phyloP scores from a whole-genome alignment of 1,139 yeast species.

The Pneumocystis canis region DNA sequence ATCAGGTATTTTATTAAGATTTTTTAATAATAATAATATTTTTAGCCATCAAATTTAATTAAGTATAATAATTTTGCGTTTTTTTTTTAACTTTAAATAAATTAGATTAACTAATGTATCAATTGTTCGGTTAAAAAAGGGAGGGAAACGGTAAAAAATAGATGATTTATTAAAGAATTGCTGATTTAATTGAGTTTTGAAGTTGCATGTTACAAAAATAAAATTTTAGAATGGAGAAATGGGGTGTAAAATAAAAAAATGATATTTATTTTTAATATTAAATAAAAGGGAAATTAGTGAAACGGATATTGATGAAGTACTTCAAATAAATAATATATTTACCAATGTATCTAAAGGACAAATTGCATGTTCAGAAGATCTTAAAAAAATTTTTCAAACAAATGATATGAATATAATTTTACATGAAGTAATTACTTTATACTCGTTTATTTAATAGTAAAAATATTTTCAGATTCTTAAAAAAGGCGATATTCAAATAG shows the following conservation, averaged over 20 bases:
- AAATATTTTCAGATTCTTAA: slow-evolving; percentile 36
- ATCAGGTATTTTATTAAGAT: background rate
- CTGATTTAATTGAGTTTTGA: slow-evolving; percentile 45
- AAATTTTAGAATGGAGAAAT: slow-evolving; percentile 87
- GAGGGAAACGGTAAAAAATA: slow-evolving; percentile 20
- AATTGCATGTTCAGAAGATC: slow-evolving; percentile 79
- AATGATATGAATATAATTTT: slow-evolving; percentile 62
- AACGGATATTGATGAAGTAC: slow-evolving; percentile 85
- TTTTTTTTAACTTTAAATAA: slow-evolving; percentile 78
- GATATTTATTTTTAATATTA: background rate
- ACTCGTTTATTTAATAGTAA: slow-evolving; percentile 26
- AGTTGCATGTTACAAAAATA: slow-evolving; percentile 90
- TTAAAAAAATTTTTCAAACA: slow-evolving; percentile 58
- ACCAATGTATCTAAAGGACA: slow-evolving; percentile 87
- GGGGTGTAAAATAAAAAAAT: slow-evolving; percentile 34
- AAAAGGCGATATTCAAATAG: slow-evolving; percentile 86
- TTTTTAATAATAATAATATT: background rate
- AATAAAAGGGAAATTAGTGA: slow-evolving; percentile 30
- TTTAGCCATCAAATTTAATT: background rate
- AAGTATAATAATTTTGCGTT: slow-evolving; percentile 33
- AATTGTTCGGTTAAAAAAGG: slow-evolving; percentile 76
- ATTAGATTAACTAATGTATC: slow-evolving; percentile 89
- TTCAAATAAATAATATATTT: slow-evolving; percentile 92
- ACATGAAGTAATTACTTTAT: slow-evolving; percentile 19
- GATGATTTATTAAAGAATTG: slow-evolving; percentile 34